phyloP scores from a whole-genome alignment of 2,329 filamentous ascomycete species.

The Fusarium paranaense region DNA sequence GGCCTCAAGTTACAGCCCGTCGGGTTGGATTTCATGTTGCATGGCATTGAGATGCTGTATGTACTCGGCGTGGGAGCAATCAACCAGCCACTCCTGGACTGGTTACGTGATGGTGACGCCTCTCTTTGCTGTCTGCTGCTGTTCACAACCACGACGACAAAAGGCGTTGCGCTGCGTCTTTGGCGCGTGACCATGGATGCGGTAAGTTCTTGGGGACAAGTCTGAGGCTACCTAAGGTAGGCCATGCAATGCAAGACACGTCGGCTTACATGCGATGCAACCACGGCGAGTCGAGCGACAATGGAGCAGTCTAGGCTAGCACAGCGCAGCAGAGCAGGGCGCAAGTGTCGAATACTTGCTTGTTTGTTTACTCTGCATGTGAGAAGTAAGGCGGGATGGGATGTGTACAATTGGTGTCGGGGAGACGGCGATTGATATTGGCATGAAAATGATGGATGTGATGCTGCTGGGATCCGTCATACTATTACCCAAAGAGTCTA shows the following conservation, averaged over 20 bases:
- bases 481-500: background rate
- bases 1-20: background rate
- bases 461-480: background rate
- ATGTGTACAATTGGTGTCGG: background rate
- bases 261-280: slow-evolving; percentile 33
- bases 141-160: background rate
- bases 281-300: background rate
- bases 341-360: background rate
- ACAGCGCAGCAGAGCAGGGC: background rate
- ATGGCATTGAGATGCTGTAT: background rate
- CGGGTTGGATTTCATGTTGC: background rate
- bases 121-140: background rate
- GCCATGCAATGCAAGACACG: slow-evolving; percentile 47
- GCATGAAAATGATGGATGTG: background rate
- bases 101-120: background rate
- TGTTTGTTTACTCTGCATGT: background rate
- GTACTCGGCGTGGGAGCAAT: background rate
- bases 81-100: background rate
- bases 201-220: background rate
- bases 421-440: background rate
- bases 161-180: background rate
- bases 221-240: background rate
- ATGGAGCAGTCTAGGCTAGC: background rate
- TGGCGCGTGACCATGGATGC: background rate
- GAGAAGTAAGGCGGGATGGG: background rate